These are phyloP conservation scores for Lipomyces yamadae DNA, from an alignment of 805 yeast species.

Conservation along the genomic window DNA sequence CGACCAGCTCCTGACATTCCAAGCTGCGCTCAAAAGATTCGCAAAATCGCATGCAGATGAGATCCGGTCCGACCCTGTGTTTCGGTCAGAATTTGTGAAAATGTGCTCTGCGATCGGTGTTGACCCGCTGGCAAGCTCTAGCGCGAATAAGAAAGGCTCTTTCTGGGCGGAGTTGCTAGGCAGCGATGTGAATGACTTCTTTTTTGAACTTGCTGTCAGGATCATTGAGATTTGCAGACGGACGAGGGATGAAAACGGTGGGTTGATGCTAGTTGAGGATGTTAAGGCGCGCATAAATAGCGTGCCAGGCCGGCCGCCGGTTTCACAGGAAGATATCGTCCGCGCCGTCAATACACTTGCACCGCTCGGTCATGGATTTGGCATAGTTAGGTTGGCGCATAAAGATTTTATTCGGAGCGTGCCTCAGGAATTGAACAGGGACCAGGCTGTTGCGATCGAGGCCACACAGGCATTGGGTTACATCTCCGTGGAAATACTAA, in stretches of 20 bases:
- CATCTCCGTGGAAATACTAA: conserved; percentile 64
- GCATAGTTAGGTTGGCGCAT: conserved; percentile 59
- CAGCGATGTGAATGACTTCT: conserved; percentile 56
- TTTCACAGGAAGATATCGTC: conserved; percentile 58
- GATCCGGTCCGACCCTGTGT: conserved; percentile 64
- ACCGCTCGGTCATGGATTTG: conserved; percentile 72
- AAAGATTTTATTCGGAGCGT: conserved; percentile 63
- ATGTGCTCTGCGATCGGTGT: conserved; percentile 83
- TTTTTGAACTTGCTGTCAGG: conserved; percentile 70
- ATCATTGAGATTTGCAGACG: conserved; percentile 75
- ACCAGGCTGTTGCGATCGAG: conserved; percentile 73
- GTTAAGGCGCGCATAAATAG: conserved; percentile 46
- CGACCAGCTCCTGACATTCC: conserved; percentile 77
- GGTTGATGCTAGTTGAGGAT: conserved; percentile 68
- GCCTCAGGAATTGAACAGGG: conserved; percentile 67
- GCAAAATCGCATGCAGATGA: conserved; percentile 73
- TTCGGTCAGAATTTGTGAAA: conserved; percentile 71
- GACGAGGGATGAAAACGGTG: conserved; percentile 79
- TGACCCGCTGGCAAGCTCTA: conserved; percentile 64
- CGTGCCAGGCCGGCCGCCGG: conserved; percentile 13
- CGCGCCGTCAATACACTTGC: conserved; percentile 59
- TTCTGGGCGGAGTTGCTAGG: conserved; percentile 47
- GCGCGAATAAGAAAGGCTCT: conserved; percentile 42
- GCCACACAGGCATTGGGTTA: conserved; percentile 79
- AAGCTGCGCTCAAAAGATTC: conserved; percentile 73